A percentile compares a stretch with the other conserved stretches of the same genome.
phyloP scores from a whole-genome alignment of 805 yeast genomes.

The Candida parachauliodes region DNA sequence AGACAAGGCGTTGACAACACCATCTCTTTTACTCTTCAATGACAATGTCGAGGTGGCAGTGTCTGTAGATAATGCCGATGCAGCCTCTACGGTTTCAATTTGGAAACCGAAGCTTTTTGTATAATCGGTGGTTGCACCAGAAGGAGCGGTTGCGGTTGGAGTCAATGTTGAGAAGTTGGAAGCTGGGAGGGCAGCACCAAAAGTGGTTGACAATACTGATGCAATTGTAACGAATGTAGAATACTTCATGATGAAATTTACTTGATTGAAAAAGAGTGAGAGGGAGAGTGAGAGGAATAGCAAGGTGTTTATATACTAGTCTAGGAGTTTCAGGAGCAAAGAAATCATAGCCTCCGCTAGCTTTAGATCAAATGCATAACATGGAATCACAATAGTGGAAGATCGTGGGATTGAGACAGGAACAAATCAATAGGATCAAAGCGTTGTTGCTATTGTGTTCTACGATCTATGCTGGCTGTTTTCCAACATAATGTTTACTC shows the following conservation, averaged over 20 bases:
- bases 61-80: constrained; percentile 18
- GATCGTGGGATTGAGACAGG: not conserved
- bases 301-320: not conserved
- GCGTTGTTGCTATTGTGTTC: not conserved
- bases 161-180: constrained; percentile 73
- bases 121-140: constrained; percentile 58
- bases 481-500: too few relatives aligned
- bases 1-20: constrained; percentile 19
- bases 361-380: not conserved
- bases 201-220: constrained; percentile 42
- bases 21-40: constrained; percentile 22
- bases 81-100: constrained; percentile 44
- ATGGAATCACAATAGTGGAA: constrained; percentile 1
- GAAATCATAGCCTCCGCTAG: constrained; percentile 1
- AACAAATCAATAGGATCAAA: not conserved
- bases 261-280: not conserved
- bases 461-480: constrained; percentile 7
- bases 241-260: constrained; percentile 21
- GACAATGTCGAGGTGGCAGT: constrained; percentile 5
- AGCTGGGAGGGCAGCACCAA: constrained; percentile 62
- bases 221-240: constrained; percentile 15
- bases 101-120: constrained; percentile 64
- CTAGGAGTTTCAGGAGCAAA: not conserved
- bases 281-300: not conserved
- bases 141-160: constrained; percentile 48